Base-by-base conservation (phyloP, 225 moss, liverwort and hornwort species). In the Polytrichum formosum region DNA sequence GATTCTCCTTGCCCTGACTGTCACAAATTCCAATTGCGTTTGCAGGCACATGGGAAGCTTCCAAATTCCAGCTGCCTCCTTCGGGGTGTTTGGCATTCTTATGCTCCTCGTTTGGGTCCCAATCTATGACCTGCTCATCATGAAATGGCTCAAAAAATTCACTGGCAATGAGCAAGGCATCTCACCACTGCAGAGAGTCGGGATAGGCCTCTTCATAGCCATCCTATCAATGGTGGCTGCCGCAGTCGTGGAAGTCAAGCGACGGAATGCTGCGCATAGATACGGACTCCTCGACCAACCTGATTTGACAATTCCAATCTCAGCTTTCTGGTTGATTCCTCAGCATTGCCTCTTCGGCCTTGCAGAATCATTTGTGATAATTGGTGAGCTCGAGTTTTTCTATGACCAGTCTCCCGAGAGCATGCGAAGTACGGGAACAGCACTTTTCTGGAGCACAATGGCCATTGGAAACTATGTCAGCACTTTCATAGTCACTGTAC, bases 321-420 rank as follows among this genome's bases (percentile, higher is more conserved):
- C 89, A 25, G 90, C 71, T 8, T 84, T 87, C 61, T 87, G 81
- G 83, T 62, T 92, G 8, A 69, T 82, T 22, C 91, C 91, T 2
- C 90, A 90, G 60, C 67, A 72, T 63, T 74, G 85, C 28, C 35
- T 85, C 2, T 66, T 62, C 7, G 91, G 91, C 53, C 56, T 90
- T 0, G 78, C 81, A 28, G 79, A 76, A 53, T 69, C 75, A 22
- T 85, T 92, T 35, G 59, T 64, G 53, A 72, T 83, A 53, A 76
- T 90, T 31, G 91, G 91, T n/a, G 80, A 87, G 67, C 67, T 80
- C 9, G 89, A 92, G 59, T 85, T 92, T 56, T 92, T 83, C 72
- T 92, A 92, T 28, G 75, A 81, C 53, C 82, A 87, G 58, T 76
- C 89, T 4, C 91, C 91, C 0, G 88, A 92, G 74, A 79, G 84